Evolutionary conservation across 164 flowering plant species (phyloP), one percentile per base, ranked within the genome.

Genomic region (Vitis cinerea): DNA sequence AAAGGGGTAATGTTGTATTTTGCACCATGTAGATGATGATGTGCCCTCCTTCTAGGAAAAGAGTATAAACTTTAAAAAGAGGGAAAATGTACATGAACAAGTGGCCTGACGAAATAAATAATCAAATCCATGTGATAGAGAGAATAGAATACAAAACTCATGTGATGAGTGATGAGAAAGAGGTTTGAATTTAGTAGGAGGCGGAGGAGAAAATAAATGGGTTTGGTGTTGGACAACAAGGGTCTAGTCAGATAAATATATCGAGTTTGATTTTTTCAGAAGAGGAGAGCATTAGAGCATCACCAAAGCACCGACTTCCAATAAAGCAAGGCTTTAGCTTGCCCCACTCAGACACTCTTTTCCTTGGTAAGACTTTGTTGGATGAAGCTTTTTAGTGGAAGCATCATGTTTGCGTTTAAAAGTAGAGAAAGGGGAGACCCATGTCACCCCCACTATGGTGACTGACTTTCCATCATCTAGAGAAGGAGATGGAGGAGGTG

Each of bases 371-470:
- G 51, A 60, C 62, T 59, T 59, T 50, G 47, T 68, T 54, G 53
- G 63, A 19, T 64, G 73, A 56, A 56, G 53, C 31, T 62, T 52
- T 61, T 57, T 17, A 9, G n/a, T n/a, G 59, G n/a, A 58, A 57
- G 58, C 70, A 72, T 75, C 72, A 73, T 79, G 74, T 74, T 64
- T 72, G 74, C 71, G 79, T 75, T 79, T 66, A 63, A 65, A 75
- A 70, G 71, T 61, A 5, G 74, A 10, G 50, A 71, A 74, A 67
- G 57, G 63, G 59, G 13, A 66, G 50, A 30, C 72, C 70, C 79
- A 72, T 55, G 29, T 56, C 69, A 64, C 67, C 54, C 64, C 66
- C 70, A 64, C 60, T 59, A 64, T 30, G 66, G 67, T 37, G 50
- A 60, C 48, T 60, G 16, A 72, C 50, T 67, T 75, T 15, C 68